Evolutionary conservation across 2,329 filamentous ascomycete genomes (phyloP).

Genomic region (Orbilia quercus): DNA sequence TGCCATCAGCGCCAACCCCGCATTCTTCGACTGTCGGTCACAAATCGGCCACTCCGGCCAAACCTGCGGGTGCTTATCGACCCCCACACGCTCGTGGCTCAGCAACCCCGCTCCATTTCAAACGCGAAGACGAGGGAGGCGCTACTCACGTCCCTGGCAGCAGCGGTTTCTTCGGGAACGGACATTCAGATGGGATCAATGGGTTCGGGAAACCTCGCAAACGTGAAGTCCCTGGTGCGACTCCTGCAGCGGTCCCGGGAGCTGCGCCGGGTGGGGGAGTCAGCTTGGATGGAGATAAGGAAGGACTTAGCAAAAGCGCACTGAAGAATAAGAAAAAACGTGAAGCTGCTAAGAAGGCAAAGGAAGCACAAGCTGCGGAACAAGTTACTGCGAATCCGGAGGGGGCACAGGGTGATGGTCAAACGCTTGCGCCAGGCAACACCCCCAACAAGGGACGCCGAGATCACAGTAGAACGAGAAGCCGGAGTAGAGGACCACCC

Average conservation of each 20-base stretch:
- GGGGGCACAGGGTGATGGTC: constrained; percentile 64
- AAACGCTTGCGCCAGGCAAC: constrained; percentile 61
- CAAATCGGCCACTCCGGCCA: constrained; percentile 86
- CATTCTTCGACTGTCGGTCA: constrained; percentile 86
- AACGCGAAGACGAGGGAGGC: constrained; percentile 96
- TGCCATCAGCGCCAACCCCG: constrained; percentile 78
- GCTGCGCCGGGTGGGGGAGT: constrained; percentile 75
- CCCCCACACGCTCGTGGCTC: constrained; percentile 92
- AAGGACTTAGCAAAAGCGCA: constrained; percentile 81
- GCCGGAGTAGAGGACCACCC: constrained; percentile 64
- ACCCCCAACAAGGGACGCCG: constrained; percentile 67
- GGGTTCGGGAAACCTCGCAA: constrained; percentile 69
- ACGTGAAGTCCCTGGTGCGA: constrained; percentile 87
- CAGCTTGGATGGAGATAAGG: constrained; percentile 72
- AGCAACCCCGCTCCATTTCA: constrained; percentile 90
- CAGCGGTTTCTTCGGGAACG: constrained; percentile 67
- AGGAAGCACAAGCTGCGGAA: constrained; percentile 74
- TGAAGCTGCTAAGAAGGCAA: constrained; percentile 85
- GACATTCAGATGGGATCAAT: constrained; percentile 73
- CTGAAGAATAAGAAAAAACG: constrained; percentile 99
- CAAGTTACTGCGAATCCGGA: constrained; percentile 67
- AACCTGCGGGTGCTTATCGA: constrained; percentile 95
- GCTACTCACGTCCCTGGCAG: constrained; percentile 75
- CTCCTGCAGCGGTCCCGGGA: constrained; percentile 75
- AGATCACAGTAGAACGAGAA: constrained; percentile 69